These are phyloP conservation scores for Mesotaenium endlicherianum DNA, from an alignment of 139 green algal species.

Conservation along the genomic window DNA sequence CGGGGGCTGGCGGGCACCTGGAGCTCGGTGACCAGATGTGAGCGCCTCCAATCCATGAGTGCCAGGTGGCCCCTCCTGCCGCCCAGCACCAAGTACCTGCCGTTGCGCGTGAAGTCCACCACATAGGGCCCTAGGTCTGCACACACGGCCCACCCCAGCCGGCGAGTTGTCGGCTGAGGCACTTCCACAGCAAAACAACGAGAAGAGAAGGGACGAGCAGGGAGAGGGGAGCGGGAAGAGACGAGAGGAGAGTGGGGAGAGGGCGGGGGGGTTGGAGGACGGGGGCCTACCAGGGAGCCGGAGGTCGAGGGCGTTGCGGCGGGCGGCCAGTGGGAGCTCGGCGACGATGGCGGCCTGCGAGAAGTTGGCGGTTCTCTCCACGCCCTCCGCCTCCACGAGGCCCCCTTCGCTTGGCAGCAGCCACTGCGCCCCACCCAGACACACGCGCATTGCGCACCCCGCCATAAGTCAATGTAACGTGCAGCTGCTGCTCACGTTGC, in stretches of 20 bases:
- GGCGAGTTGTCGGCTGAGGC: not conserved
- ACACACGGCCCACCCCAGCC: not conserved
- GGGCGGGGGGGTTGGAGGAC: not conserved
- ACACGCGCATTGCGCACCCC: not conserved
- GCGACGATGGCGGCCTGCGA: conserved; percentile 78
- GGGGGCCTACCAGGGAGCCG: not conserved
- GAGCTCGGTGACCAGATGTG: conserved; percentile 77
- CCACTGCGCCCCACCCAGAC: conserved; percentile 63
- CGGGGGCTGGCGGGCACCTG: conserved; percentile 71
- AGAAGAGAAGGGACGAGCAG: not conserved
- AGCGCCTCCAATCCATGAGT: conserved; percentile 83
- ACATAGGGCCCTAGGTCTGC: conserved; percentile 53
- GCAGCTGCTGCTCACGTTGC: not conserved
- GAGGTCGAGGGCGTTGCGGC: conserved; percentile 87
- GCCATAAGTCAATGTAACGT: not conserved
- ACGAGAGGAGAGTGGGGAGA: not conserved
- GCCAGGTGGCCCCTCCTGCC: conserved; percentile 87
- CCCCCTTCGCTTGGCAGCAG: conserved; percentile 78
- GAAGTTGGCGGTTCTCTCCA: conserved; percentile 87
- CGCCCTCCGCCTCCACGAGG: conserved; percentile 79
- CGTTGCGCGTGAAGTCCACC: conserved; percentile 74
- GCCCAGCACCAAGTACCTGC: conserved; percentile 78
- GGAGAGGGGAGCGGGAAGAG: not conserved
- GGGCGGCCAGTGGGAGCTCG: conserved; percentile 63
- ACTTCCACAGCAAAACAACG: not conserved